Conservation (phyloP, 306 rosid genomes). For the Dalbergia oliveri region DNA sequence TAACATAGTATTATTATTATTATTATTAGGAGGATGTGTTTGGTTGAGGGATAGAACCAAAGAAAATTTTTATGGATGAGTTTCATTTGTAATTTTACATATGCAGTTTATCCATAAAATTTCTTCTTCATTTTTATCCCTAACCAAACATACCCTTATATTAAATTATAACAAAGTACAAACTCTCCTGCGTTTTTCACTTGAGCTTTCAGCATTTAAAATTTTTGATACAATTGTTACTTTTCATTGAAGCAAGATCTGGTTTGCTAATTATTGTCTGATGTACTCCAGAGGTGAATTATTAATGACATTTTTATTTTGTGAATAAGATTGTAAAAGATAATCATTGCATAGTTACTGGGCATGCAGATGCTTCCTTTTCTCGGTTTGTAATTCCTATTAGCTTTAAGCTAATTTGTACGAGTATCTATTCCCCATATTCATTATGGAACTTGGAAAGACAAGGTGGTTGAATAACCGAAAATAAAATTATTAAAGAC, state of each 20-base stretch:
- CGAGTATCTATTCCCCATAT: too few species aligned
- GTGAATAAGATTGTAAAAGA: conserved; percentile 6
- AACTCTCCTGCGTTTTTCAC: too few species aligned
- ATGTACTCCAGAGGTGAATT: conserved; percentile 9
- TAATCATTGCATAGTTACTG: conserved; percentile 19
- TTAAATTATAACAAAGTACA: too few species aligned
- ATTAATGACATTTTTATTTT: neutral
- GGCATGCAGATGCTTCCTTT: conserved; percentile 12
- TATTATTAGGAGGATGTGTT: neutral
- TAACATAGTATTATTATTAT: neutral
- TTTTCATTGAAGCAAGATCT: conserved; percentile 25
- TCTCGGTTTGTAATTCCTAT: conserved; percentile 2
- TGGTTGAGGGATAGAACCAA: too few species aligned
- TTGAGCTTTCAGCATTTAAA: too few species aligned
- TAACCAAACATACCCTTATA: too few species aligned
- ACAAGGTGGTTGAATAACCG: too few species aligned
- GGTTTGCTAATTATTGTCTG: conserved; percentile 18
- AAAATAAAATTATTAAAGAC: too few species aligned
- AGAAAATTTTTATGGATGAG: too few species aligned
- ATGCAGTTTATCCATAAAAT: neutral
- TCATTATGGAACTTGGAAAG: too few species aligned
- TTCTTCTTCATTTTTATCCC: too few species aligned
- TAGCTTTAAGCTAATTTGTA: conserved; percentile 26
- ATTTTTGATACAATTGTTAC: neutral
- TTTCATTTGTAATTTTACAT: too few species aligned